Evolutionary conservation across 2,329 filamentous ascomycete genomes (phyloP).

Genomic region (Neonectria coccinea): DNA sequence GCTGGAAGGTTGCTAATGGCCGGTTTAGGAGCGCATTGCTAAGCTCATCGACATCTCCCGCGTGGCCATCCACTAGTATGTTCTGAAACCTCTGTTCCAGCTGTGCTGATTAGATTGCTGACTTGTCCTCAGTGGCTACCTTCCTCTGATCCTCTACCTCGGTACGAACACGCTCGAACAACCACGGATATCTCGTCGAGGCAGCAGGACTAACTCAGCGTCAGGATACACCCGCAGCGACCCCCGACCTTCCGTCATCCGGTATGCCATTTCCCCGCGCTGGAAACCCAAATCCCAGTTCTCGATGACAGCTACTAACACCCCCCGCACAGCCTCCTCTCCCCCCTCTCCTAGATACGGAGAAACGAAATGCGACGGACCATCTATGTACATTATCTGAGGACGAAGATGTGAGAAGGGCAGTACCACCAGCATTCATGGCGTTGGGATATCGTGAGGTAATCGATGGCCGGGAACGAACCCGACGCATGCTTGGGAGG

Average conservation of each 20-base stretch:
- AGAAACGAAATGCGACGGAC: constrained; percentile 26
- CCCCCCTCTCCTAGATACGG: constrained; percentile 68
- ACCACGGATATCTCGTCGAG: constrained; percentile 13
- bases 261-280: constrained; percentile 53
- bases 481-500: constrained; percentile 35
- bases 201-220: constrained; percentile 43
- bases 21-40: constrained; percentile 88
- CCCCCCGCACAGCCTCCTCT: constrained; percentile 64
- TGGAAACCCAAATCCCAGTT: background rate
- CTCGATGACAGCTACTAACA: constrained; percentile 25
- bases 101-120: constrained; percentile 43
- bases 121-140: constrained; percentile 79
- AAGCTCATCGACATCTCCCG: constrained; percentile 95
- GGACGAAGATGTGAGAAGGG: constrained; percentile 22
- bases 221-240: constrained; percentile 94
- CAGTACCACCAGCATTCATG: constrained; percentile 41
- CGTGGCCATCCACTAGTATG: constrained; percentile 95
- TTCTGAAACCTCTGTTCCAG: constrained; percentile 11
- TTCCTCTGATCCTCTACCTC: constrained; percentile 96
- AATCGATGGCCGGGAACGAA: constrained; percentile 33
- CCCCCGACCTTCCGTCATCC: constrained; percentile 80
- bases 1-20: constrained; percentile 25
- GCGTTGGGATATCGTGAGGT: constrained; percentile 42
- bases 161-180: constrained; percentile 66
- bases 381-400: constrained; percentile 44